Percentiles rank a stretch among this genome's conserved stretches.
phyloP scores from a whole-genome alignment of 768 basidiomycete species.

The Tricholoma flavovirens region DNA sequence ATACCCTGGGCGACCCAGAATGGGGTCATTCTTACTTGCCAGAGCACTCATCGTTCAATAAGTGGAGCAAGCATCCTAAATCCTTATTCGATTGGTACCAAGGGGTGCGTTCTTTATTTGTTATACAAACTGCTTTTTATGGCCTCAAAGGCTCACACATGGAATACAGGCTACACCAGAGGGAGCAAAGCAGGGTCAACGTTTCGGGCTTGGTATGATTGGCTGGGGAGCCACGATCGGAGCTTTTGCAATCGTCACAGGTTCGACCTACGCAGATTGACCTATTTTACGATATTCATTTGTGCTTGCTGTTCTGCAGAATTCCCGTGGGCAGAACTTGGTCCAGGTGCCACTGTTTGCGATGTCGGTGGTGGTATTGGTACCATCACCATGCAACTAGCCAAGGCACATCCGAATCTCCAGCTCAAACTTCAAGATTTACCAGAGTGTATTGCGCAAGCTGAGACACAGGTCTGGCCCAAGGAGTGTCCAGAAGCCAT shows the following conservation, averaged over 20 bases:
- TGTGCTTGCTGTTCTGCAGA: conserved; percentile 13
- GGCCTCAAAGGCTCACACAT: too few relatives aligned
- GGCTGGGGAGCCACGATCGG: conserved; percentile 25
- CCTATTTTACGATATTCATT: not conserved
- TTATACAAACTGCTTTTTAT: not conserved
- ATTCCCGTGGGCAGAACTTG: conserved; percentile 30
- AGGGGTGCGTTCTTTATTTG: not conserved
- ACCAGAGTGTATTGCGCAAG: conserved; percentile 25
- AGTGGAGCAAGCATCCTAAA: conserved; percentile 6
- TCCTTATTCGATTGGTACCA: conserved; percentile 20
- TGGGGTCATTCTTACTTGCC: conserved; percentile 22
- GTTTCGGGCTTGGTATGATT: conserved; percentile 26
- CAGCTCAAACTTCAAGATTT: conserved; percentile 34
- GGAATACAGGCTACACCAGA: conserved; percentile 4
- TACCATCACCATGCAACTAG: conserved; percentile 25
- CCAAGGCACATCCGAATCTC: conserved; percentile 28
- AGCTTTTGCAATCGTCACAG: conserved; percentile 15
- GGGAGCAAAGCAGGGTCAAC: conserved; percentile 14
- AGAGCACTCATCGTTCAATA: conserved; percentile 22
- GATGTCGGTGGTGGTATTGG: conserved; percentile 39
- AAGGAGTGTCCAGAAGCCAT: conserved; percentile 29
- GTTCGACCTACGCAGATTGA: conserved; percentile 8
- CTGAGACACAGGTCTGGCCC: conserved; percentile 27
- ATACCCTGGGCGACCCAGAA: conserved; percentile 30
- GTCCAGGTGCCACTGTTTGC: conserved; percentile 24